phyloP scores from a whole-genome alignment of 2,329 filamentous ascomycete species.

The Ascosphaera acerosa region DNA sequence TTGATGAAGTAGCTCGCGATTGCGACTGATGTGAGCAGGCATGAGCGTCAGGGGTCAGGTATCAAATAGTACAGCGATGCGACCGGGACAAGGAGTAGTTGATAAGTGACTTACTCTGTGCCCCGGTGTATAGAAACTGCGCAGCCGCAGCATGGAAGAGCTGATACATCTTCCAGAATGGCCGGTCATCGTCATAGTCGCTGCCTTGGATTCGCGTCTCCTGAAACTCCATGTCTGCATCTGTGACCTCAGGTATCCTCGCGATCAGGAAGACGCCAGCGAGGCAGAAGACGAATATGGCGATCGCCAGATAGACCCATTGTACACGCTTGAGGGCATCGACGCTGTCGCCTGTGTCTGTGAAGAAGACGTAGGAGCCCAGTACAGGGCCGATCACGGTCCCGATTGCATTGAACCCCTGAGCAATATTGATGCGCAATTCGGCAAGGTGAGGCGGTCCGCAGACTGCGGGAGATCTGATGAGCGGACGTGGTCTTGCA shows the following conservation, averaged over 20 bases:
- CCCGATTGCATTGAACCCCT: slow-evolving; percentile 53
- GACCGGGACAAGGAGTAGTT: slow-evolving; percentile 11
- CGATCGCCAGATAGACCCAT: slow-evolving; percentile 62
- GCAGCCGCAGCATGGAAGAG: slow-evolving; percentile 52
- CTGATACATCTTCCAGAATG: slow-evolving; percentile 44
- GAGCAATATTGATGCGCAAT: slow-evolving; percentile 51
- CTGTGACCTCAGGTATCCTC: slow-evolving; percentile 46
- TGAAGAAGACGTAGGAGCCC: slow-evolving; percentile 50
- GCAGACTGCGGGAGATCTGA: slow-evolving; percentile 24
- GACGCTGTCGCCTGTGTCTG: slow-evolving; percentile 30
- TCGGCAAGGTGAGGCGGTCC: slow-evolving; percentile 51
- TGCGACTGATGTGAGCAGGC: slow-evolving; percentile 13
- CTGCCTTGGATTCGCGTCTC: slow-evolving; percentile 28
- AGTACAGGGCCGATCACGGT: slow-evolving; percentile 49
- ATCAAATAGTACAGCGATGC: slow-evolving; percentile 6
- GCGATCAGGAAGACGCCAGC: slow-evolving; percentile 41
- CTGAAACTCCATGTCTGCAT: slow-evolving; percentile 40
- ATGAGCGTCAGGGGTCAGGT: slow-evolving; percentile 6
- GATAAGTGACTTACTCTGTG: slow-evolving; percentile 28
- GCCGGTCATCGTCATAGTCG: slow-evolving; percentile 30
- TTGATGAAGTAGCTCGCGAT: slow-evolving; percentile 44
- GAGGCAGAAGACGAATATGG: slow-evolving; percentile 41
- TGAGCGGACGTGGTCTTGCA: neutral
- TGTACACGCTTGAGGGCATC: slow-evolving; percentile 41
- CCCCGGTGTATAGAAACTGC: slow-evolving; percentile 59